These are phyloP conservation scores for Aristolochia fimbriata DNA, from an alignment of 164 flowering plant species.

Conservation along the genomic window DNA sequence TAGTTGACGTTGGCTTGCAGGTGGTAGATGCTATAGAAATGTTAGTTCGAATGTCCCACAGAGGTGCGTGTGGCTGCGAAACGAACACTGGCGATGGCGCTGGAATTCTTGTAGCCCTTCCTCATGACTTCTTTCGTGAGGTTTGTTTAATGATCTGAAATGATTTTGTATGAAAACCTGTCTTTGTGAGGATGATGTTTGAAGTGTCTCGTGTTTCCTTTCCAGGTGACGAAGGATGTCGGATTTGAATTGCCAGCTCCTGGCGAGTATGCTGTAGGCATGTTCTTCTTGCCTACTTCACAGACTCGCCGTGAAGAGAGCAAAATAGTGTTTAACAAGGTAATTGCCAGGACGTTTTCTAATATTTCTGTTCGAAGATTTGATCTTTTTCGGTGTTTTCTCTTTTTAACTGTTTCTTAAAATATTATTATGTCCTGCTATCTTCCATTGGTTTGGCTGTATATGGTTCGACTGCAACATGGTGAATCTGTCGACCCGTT, in stretches of 20 bases:
- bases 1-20: constrained; percentile 20
- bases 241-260: constrained; percentile 80
- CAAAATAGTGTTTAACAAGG: constrained; percentile 79
- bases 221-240: constrained; percentile 58
- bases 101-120: constrained; percentile 92
- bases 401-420: not conserved
- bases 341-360: constrained; percentile 12
- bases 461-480: not conserved
- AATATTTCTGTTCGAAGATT: too few species aligned
- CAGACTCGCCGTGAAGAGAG: constrained; percentile 77
- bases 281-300: constrained; percentile 92
- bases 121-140: constrained; percentile 72
- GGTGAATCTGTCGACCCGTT: not conserved
- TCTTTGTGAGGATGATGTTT: not conserved
- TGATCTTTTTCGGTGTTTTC: too few species aligned
- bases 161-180: constrained; percentile 2
- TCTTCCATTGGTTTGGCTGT: not conserved
- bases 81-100: constrained; percentile 98
- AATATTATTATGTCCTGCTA: not conserved
- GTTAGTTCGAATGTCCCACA: constrained; percentile 87
- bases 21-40: constrained; percentile 89
- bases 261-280: constrained; percentile 94
- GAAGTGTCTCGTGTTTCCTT: not conserved
- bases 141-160: constrained; percentile 15
- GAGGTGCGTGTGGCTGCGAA: constrained; percentile 99